These are phyloP conservation scores for Penicillium sp. DNA, from an alignment of 2,329 filamentous ascomycete species.

Conservation along the genomic window DNA sequence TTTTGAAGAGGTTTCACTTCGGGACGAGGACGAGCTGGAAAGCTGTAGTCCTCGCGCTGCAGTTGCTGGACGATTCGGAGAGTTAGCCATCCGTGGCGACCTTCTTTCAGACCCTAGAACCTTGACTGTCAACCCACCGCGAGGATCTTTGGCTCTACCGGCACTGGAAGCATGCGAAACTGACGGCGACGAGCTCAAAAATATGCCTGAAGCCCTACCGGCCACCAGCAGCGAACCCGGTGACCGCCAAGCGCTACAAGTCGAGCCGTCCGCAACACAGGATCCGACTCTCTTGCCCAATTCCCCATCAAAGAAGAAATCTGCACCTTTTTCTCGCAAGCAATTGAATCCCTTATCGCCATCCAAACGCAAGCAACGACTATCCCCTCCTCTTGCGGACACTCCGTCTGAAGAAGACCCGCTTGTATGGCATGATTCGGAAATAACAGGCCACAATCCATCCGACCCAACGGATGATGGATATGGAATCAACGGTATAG, in stretches of 20 bases:
- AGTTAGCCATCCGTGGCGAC: constrained; percentile 41
- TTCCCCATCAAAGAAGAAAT: constrained; percentile 21
- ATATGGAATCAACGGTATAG: constrained; percentile 62
- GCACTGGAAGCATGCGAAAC: constrained; percentile 16
- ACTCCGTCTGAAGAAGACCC: constrained; percentile 32
- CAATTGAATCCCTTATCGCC: constrained; percentile 19
- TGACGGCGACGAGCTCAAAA: constrained; percentile 6
- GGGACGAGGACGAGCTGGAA: constrained; percentile 33
- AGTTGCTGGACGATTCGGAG: constrained; percentile 41
- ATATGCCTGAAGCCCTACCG: constrained; percentile 22
- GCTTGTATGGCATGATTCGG: constrained; percentile 56
- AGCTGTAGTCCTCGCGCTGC: constrained; percentile 39
- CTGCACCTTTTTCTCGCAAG: constrained; percentile 25
- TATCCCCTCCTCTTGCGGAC: constrained; percentile 35
- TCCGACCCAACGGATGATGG: constrained; percentile 60
- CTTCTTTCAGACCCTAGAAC: constrained; percentile 17
- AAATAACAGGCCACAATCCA: constrained; percentile 61
- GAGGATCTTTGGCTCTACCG: constrained; percentile 7
- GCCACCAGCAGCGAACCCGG: constrained; percentile 7
- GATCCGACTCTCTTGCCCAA: constrained; percentile 9
- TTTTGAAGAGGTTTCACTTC: constrained; percentile 31
- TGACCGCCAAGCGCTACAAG: constrained; percentile 5
- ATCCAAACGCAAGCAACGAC: constrained; percentile 28
- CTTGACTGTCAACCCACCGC: constrained; percentile 14
- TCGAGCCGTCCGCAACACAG: constrained; percentile 11